A percentile compares a stretch with the other conserved stretches of the same genome.
Evolutionary conservation across 768 basidiomycete species (phyloP).

Genomic region (Suillus brevipes): DNA sequence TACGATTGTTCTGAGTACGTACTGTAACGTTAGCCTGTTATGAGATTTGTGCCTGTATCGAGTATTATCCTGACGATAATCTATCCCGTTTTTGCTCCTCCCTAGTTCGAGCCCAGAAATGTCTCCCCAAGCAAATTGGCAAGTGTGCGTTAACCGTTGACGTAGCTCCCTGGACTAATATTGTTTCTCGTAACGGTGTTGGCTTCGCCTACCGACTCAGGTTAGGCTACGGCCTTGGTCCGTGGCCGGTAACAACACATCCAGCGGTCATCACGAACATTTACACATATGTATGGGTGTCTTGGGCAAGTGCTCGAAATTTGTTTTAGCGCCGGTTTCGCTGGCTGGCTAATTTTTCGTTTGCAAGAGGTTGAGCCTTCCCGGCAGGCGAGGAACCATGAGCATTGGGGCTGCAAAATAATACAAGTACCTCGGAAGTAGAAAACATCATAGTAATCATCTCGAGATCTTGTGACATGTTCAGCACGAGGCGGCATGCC

Average conservation of each 20-base stretch:
- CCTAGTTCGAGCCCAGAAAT: neutral
- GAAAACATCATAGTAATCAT: neutral
- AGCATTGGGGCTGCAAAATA: neutral
- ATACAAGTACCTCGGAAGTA: neutral
- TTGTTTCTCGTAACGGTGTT: neutral
- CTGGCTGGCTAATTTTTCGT: neutral
- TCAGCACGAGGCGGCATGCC: neutral
- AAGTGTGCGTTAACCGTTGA: neutral
- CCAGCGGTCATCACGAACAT: neutral
- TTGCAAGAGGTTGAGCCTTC: neutral
- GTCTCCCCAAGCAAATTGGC: neutral
- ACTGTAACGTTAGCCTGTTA: conserved; percentile 5
- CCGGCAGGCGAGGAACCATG: neutral
- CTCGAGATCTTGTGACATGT: neutral
- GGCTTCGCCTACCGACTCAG: neutral
- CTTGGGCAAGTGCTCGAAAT: neutral
- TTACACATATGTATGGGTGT: neutral
- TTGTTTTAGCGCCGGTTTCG: neutral
- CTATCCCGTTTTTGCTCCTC: neutral
- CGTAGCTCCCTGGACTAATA: neutral
- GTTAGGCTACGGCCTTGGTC: neutral
- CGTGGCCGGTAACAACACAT: neutral
- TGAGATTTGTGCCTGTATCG: conserved; percentile 3
- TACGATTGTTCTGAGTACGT: conserved; percentile 1
- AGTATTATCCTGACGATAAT: conserved; percentile 5